Evolutionary conservation across 768 basidiomycete genomes (phyloP).

Genomic region (Tylopilus subfusipes): DNA sequence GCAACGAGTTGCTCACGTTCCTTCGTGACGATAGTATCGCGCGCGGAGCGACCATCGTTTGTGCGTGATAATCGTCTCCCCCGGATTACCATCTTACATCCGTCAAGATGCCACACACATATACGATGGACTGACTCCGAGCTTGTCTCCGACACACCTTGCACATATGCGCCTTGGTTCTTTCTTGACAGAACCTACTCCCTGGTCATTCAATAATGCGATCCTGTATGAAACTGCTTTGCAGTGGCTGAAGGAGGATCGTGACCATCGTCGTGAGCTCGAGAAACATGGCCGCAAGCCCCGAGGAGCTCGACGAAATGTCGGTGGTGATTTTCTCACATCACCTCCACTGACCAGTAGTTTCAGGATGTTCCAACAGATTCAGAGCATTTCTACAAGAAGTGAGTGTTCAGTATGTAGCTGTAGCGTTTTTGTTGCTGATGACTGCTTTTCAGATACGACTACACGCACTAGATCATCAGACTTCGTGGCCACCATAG

Average conservation of each 20-base stretch:
- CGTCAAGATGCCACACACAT: constrained; percentile 90
- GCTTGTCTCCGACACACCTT: constrained; percentile 87
- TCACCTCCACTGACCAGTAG: constrained; percentile 2
- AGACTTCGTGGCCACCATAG: not conserved
- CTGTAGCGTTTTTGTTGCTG: not conserved
- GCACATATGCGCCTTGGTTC: constrained; percentile 86
- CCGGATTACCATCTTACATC: constrained; percentile 4
- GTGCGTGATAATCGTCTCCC: constrained; percentile 38
- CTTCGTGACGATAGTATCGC: constrained; percentile 76
- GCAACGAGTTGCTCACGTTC: constrained; percentile 86
- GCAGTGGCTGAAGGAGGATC: constrained; percentile 84
- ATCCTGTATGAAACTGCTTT: constrained; percentile 72
- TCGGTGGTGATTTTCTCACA: constrained; percentile 28
- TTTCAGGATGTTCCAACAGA: constrained; percentile 60
- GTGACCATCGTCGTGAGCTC: constrained; percentile 56
- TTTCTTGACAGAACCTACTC: constrained; percentile 60
- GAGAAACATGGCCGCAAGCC: constrained; percentile 56
- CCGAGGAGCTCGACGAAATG: constrained; percentile 59
- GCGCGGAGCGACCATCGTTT: constrained; percentile 85
- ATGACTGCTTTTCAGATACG: constrained; percentile 39
- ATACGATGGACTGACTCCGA: constrained; percentile 75
- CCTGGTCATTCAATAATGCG: constrained; percentile 57
- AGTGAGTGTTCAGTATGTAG: constrained; percentile 43
- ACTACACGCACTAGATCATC: constrained; percentile 42
- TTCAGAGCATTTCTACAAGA: constrained; percentile 82